These are phyloP conservation scores for Trametes villosa DNA, from an alignment of 768 basidiomycete species.

Conservation along the genomic window DNA sequence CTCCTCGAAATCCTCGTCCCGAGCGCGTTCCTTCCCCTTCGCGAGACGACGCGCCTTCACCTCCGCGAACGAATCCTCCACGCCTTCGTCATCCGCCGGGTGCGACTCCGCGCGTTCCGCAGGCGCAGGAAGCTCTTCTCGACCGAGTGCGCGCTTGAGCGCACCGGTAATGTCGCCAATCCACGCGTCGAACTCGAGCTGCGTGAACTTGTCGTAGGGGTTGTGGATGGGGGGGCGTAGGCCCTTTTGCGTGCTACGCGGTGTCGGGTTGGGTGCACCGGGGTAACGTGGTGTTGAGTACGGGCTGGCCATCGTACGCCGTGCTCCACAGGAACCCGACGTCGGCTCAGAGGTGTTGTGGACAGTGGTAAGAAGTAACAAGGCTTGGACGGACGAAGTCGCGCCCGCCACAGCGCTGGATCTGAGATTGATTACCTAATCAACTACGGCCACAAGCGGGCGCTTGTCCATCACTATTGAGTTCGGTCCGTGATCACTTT, in stretches of 20 bases:
- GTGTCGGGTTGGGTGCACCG: constrained; percentile 28
- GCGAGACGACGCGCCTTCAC: constrained; percentile 54
- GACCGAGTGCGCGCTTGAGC: constrained; percentile 60
- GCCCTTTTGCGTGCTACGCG: constrained; percentile 19
- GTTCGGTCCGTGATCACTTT: too few species aligned
- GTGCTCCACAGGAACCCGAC: too few species aligned
- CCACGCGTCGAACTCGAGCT: constrained; percentile 72
- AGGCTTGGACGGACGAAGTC: neutral
- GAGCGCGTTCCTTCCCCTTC: constrained; percentile 71
- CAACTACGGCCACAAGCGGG: too few species aligned
- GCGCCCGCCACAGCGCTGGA: constrained; percentile 10
- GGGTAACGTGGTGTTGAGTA: constrained; percentile 27
- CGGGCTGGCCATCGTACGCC: constrained; percentile 26
- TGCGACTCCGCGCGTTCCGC: constrained; percentile 20
- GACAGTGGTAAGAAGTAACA: neutral
- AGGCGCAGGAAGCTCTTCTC: constrained; percentile 32
- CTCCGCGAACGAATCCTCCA: constrained; percentile 62
- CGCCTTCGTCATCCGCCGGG: constrained; percentile 36
- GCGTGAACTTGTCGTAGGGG: constrained; percentile 74
- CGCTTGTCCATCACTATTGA: too few species aligned
- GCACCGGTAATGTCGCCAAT: constrained; percentile 64
- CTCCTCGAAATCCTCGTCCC: constrained; percentile 54
- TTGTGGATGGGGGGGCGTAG: constrained; percentile 62
- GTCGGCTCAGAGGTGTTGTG: too few species aligned
- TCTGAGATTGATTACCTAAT: constrained; percentile 12